These are phyloP conservation scores for Brassica hybrid DNA, from an alignment of 441 rosid genomes.

Conservation along the genomic window DNA sequence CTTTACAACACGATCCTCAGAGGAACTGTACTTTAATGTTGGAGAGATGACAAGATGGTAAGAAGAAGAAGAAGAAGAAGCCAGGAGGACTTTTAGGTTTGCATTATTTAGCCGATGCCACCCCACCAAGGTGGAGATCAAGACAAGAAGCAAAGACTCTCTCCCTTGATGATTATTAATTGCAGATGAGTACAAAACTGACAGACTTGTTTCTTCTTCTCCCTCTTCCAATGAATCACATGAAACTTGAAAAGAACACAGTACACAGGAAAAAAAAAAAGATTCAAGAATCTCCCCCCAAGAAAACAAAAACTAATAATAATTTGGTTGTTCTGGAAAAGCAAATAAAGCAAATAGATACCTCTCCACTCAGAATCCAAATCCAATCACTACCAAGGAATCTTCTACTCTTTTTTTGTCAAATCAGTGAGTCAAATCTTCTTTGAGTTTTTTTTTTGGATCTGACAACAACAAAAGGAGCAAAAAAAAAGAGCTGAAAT, in stretches of 20 bases:
- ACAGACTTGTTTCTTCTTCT: slow-evolving; percentile 1
- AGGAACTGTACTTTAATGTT: neutral
- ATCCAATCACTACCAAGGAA: neutral
- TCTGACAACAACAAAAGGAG: neutral
- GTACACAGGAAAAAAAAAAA: neutral
- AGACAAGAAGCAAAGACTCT: slow-evolving; percentile 4
- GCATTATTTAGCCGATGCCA: neutral
- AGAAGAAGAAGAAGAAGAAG: neutral
- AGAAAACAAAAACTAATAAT: neutral
- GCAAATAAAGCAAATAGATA: neutral
- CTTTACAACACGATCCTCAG: neutral
- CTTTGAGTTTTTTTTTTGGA: neutral
- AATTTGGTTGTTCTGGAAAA: neutral
- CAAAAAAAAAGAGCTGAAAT: neutral
- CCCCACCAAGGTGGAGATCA: slow-evolving; percentile 1
- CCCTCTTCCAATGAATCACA: neutral
- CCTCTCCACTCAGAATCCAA: neutral
- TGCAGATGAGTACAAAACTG: slow-evolving; percentile 3
- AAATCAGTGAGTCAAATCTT: neutral
- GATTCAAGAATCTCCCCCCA: slow-evolving; percentile 1
- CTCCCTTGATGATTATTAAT: neutral
- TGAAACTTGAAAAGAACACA: neutral
- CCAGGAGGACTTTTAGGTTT: neutral
- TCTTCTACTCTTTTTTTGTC: neutral
- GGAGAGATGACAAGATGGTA: neutral